These are phyloP conservation scores for Metarhizium guizhouense DNA, from an alignment of 2,329 filamentous ascomycete genomes.

Conservation along the genomic window DNA sequence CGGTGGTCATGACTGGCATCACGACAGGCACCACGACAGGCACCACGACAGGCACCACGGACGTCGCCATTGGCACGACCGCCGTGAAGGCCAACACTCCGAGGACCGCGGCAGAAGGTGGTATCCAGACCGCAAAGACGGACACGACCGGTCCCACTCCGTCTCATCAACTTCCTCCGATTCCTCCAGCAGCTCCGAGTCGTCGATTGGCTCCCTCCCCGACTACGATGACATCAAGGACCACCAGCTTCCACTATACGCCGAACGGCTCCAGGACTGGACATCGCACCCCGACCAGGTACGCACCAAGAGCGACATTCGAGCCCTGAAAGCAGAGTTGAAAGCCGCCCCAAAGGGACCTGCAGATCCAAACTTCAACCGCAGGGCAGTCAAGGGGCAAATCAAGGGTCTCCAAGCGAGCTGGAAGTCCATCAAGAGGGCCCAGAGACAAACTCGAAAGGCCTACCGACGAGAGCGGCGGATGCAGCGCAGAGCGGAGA, in stretches of 20 bases:
- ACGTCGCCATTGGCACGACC: neutral
- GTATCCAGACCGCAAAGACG: constrained; percentile 7
- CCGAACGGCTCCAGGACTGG: constrained; percentile 37
- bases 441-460: constrained; percentile 21
- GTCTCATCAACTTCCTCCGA: constrained; percentile 24
- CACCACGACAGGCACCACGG: neutral
- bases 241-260: constrained; percentile 37
- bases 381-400: constrained; percentile 30
- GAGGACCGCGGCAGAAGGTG: neutral
- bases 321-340: constrained; percentile 32
- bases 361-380: constrained; percentile 9
- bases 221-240: constrained; percentile 41
- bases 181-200: constrained; percentile 25
- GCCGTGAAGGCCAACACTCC: neutral
- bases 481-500: constrained; percentile 20
- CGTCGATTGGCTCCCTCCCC: constrained; percentile 44
- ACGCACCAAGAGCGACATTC: constrained; percentile 36
- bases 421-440: constrained; percentile 28
- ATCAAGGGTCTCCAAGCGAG: constrained; percentile 34
- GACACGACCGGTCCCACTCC: constrained; percentile 21
- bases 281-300: constrained; percentile 38
- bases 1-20: constrained; percentile 10
- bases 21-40: constrained; percentile 16
- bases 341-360: constrained; percentile 21
- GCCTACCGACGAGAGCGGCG: constrained; percentile 22